phyloP scores from a whole-genome alignment of 1,284 basidiomycete species.

The Pyrrhoderma noxium region DNA sequence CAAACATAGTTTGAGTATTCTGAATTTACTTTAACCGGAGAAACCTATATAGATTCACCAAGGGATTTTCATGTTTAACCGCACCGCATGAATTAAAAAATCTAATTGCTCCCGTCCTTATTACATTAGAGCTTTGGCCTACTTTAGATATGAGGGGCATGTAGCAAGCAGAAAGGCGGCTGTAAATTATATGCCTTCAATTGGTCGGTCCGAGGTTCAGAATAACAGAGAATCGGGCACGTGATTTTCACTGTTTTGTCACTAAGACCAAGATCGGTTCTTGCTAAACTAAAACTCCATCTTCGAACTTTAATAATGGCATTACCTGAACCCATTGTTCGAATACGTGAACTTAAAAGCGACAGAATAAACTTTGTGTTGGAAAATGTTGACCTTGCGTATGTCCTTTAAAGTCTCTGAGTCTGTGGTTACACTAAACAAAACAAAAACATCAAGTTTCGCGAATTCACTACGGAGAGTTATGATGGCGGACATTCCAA shows the following conservation, averaged over 20 bases:
- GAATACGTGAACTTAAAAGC: conserved; percentile 72
- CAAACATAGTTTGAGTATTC: conserved; percentile 7
- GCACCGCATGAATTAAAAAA: neutral
- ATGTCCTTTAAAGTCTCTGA: conserved; percentile 24
- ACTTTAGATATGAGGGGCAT: no score
- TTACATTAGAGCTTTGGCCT: no score
- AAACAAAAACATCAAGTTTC: conserved; percentile 48
- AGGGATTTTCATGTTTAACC: conserved; percentile 36
- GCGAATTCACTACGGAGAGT: conserved; percentile 86
- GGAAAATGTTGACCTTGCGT: conserved; percentile 91
- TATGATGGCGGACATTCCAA: conserved; percentile 93
- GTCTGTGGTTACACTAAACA: neutral
- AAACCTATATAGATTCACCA: conserved; percentile 29
- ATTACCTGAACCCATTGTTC: conserved; percentile 51
- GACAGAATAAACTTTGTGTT: conserved; percentile 84
- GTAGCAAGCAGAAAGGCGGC: no score
- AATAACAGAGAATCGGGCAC: no score
- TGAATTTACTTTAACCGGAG: conserved; percentile 2
- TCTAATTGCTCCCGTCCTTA: neutral
- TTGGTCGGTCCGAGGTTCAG: no score
- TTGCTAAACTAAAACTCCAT: no score
- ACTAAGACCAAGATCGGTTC: no score
- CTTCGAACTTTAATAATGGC: conserved; percentile 6
- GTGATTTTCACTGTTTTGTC: no score
- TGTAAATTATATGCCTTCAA: no score